Conservation (phyloP, 148 eudicot species). For the Chenopodium album region DNA sequence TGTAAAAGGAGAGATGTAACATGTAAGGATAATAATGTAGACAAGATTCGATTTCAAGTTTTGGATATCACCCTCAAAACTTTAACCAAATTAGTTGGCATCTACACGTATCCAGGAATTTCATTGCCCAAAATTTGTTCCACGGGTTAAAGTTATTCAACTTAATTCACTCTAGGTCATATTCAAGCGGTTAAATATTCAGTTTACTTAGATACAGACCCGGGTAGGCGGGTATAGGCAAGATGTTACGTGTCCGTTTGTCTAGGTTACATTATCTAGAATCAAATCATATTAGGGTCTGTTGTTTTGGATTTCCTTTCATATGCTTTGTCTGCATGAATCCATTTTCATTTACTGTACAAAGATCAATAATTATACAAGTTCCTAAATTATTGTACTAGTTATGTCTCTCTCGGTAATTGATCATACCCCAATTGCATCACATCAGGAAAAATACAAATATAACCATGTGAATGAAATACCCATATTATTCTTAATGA, state of each 20-base stretch:
- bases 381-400: neutral
- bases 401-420: neutral
- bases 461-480: neutral
- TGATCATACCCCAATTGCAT: neutral
- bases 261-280: neutral
- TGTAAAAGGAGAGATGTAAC: too few relatives aligned
- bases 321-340: neutral
- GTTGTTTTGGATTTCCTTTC: neutral
- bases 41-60: too few relatives aligned
- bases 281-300: neutral
- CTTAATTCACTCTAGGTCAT: neutral
- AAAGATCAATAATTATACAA: neutral
- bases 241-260: too few relatives aligned
- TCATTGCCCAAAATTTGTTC: neutral
- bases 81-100: too few relatives aligned
- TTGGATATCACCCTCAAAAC: too few relatives aligned
- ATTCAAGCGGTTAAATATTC: neutral
- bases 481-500: slow-evolving; percentile 1
- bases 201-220: neutral
- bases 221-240: neutral
- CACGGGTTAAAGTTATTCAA: neutral
- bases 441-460: neutral
- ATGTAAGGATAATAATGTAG: too few relatives aligned
- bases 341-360: neutral
- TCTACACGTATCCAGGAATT: neutral